A percentile compares a stretch with the other conserved stretches of the same genome.
Evolutionary conservation across 805 yeast genomes (phyloP).

Genomic region (Saturnispora serradocipensis): DNA sequence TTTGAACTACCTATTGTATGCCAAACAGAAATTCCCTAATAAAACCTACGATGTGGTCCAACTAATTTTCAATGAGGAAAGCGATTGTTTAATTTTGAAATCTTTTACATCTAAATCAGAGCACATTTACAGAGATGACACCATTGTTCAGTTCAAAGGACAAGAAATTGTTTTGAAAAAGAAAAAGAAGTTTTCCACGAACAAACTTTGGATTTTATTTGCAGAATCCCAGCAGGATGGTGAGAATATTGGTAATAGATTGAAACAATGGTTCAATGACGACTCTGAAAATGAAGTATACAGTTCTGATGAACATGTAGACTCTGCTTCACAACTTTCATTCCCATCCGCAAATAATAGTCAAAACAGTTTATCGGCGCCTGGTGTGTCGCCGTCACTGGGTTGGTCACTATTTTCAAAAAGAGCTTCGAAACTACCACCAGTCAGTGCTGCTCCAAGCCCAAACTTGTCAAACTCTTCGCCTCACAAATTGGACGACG

Average conservation of each 20-base stretch:
- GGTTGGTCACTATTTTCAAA: conserved; percentile 3
- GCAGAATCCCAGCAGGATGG: conserved; percentile 68
- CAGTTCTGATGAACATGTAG: neutral
- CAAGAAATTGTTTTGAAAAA: conserved; percentile 21
- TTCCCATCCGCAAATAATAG: neutral
- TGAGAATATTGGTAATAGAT: conserved; percentile 19
- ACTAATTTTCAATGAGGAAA: conserved; percentile 5
- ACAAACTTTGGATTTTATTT: conserved; percentile 41
- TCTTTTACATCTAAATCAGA: conserved; percentile 17
- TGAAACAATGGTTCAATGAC: conserved; percentile 13
- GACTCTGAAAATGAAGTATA: conserved; percentile 7
- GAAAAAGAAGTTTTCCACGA: conserved; percentile 27
- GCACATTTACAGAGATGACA: conserved; percentile 16
- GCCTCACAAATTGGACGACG: conserved; percentile 11
- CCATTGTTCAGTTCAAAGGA: conserved; percentile 16
- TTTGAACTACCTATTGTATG: conserved; percentile 13
- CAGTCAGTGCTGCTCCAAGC: conserved; percentile 27
- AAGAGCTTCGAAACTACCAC: conserved; percentile 27
- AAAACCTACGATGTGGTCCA: conserved; percentile 13
- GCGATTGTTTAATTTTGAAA: conserved; percentile 2
- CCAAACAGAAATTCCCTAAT: conserved; percentile 16
- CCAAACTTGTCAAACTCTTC: conserved; percentile 33
- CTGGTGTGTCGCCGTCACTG: conserved; percentile 6
- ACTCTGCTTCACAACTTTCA: neutral
- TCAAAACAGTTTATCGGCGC: neutral